Conservation (phyloP, 2,329 filamentous ascomycete species). For the Botrytis byssoidea region DNA sequence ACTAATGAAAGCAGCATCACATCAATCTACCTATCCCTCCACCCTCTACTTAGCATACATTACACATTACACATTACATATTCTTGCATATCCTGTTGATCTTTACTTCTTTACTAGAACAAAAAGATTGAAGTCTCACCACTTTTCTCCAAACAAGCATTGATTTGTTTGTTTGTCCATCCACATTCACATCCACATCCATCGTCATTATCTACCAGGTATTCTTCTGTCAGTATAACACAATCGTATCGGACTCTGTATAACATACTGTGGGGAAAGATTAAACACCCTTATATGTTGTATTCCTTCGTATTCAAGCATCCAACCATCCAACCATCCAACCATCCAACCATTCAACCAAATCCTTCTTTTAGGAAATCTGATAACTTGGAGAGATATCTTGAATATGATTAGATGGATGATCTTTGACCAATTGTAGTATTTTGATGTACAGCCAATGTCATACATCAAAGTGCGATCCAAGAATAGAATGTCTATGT, state of each 20-base stretch:
- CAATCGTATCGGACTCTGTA: background rate
- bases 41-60: background rate
- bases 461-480: background rate
- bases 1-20: too few relatives aligned
- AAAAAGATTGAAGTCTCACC: background rate
- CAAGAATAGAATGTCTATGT: background rate
- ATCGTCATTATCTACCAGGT: background rate
- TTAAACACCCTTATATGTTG: background rate
- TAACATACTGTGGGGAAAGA: conserved; percentile 1
- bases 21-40: background rate
- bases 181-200: background rate
- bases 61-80: background rate
- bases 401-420: background rate
- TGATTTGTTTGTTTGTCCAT: background rate
- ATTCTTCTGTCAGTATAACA: background rate
- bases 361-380: background rate
- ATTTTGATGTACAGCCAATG: background rate
- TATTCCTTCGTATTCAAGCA: conserved; percentile 2
- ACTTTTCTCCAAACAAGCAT: background rate
- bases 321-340: background rate
- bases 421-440: background rate
- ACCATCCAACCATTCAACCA: background rate
- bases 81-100: background rate
- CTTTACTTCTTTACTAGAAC: background rate
- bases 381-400: background rate